Evolutionary conservation across 805 yeast species (phyloP).

Genomic region (Candida awuae): DNA sequence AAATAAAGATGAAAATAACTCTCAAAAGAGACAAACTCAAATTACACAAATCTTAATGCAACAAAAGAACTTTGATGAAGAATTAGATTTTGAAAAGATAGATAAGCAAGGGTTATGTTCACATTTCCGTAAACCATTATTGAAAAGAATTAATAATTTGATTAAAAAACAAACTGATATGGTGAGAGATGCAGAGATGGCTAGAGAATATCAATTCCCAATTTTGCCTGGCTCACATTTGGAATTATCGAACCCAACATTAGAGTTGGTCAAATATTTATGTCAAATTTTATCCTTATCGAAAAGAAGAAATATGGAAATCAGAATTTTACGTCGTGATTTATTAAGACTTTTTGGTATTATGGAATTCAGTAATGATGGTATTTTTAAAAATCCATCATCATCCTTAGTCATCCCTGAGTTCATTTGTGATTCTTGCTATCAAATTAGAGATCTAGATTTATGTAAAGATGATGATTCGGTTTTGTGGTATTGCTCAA

Average conservation of each 20-base stretch:
- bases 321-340: constrained; percentile 65
- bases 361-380: constrained; percentile 74
- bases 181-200: constrained; percentile 55
- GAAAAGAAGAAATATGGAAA: constrained; percentile 57
- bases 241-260: constrained; percentile 55
- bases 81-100: constrained; percentile 13
- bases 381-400: constrained; percentile 68
- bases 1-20: constrained; percentile 24
- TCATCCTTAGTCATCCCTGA: constrained; percentile 57
- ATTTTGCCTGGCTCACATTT: constrained; percentile 65
- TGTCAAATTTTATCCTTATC: constrained; percentile 69
- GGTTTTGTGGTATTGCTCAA: constrained; percentile 52
- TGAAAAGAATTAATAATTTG: constrained; percentile 58
- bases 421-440: constrained; percentile 75
- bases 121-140: constrained; percentile 52
- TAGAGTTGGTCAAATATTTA: constrained; percentile 71
- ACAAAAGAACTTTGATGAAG: constrained; percentile 25
- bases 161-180: constrained; percentile 66
- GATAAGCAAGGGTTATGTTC: constrained; percentile 43
- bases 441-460: constrained; percentile 66
- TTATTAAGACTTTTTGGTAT: constrained; percentile 67
- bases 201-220: constrained; percentile 66
- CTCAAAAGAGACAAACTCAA: constrained; percentile 59
- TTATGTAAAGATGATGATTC: constrained; percentile 60
- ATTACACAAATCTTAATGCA: constrained; percentile 46